Base-by-base conservation (phyloP, 768 basidiomycete species). In the Clitopilus hobsonii region DNA sequence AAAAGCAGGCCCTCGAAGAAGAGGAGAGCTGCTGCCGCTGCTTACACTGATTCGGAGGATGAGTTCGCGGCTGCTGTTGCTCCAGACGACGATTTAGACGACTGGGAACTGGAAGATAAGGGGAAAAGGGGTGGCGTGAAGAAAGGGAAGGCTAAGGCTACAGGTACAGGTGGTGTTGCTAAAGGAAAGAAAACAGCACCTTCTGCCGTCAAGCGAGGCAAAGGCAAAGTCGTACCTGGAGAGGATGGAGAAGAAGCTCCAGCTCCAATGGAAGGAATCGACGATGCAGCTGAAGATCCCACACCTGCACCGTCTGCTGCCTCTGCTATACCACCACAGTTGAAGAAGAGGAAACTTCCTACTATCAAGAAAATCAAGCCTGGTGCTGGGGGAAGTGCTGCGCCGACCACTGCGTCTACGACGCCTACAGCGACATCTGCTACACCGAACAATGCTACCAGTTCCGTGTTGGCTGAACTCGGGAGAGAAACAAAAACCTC, bases 341-440 rank as follows among this genome's bases (percentile, higher is more conserved):
- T 62, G 4, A 70, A 68, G 54, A 68, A 65, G 38, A 78, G 74
- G 32, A 89, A 87, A 63, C 73, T 85, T 20, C 84, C 86, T 0
- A 70, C 79, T n/a, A 88, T 88, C 57, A 86, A 80, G 72, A 86
- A 87, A 70, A 82, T 74, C 67, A 85, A 86, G 66, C 20, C 55
- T n/a, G 58, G 49, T 50, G 60, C 65, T 45, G n/a, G 6, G n/a
- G n/a, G n/a, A n/a, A 50, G 66, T 7, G 49, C 63, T 10, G 56
- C 65, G 14, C 56, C 68, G 47, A 52, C 69, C 14, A 54, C 68
- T 0, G 58, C 62, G 4, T 27, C 68, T 18, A 16, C 26, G 20
- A 27, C 49, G 14, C 26, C 49, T n/a, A 51, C 49, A 10, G 22
- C 49, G 7, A 13, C 49, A 20, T 23, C 41, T 23, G 16, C 6